Percentiles rank a stretch among this genome's conserved stretches.
phyloP scores from a whole-genome alignment of 1,139 yeast genomes.

The Candida pseudoviswanathii region DNA sequence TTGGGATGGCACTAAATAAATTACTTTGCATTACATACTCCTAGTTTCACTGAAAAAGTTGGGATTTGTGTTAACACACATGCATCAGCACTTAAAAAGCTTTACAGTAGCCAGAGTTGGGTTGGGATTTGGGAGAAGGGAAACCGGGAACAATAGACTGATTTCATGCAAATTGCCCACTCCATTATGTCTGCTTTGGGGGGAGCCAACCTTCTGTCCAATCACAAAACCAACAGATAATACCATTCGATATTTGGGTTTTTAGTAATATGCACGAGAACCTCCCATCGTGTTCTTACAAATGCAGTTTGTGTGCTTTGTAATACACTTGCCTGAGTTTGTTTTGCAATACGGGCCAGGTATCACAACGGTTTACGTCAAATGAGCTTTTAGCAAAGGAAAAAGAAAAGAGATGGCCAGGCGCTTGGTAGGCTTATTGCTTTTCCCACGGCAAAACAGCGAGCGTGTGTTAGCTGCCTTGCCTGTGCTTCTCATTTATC shows the following conservation, averaged over 20 bases:
- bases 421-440: background rate
- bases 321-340: too few species aligned
- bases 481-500: background rate
- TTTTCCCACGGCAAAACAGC: background rate
- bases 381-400: background rate
- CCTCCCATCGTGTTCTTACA: too few species aligned
- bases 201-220: background rate
- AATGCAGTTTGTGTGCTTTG: too few species aligned
- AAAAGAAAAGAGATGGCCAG: background rate
- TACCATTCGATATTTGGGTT: background rate
- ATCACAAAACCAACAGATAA: background rate
- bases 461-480: too few species aligned
- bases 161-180: background rate
- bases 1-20: too few species aligned
- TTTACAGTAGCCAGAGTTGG: too few species aligned
- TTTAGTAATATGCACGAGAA: slow-evolving; percentile 1
- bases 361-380: background rate
- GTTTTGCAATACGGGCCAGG: background rate
- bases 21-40: too few species aligned
- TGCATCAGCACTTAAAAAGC: too few species aligned
- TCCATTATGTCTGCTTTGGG: background rate
- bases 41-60: too few species aligned
- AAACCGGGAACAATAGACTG: background rate
- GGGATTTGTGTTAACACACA: too few species aligned
- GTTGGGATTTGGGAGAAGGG: too few species aligned